Evolutionary conservation across 1,139 yeast species (phyloP), one percentile per base, ranked within the genome.

Genomic region (Kluyveromyces sp.): DNA sequence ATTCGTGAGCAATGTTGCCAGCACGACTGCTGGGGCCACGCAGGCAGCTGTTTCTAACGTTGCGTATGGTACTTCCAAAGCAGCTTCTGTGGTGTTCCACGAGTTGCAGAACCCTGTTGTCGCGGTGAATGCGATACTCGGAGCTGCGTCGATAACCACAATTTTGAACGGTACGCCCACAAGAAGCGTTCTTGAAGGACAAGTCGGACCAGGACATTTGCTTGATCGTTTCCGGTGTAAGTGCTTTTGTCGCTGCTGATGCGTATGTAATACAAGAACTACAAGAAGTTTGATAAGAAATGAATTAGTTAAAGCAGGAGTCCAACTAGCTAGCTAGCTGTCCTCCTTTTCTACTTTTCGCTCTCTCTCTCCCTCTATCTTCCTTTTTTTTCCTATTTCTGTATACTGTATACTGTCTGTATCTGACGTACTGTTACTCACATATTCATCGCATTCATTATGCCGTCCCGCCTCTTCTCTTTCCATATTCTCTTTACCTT

Each of bases 41-140:
- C 39, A 43, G 32, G 46, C 50, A 7, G 38, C 43, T 25, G 50
- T 48, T 25, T 43, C 50, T 25, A 46, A 44, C 32, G 46, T 45
- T 37, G 47, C 46, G 31, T 27, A 46, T 15, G 34, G 34, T 30
- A 48, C 56, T 38, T 52, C 48, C 37, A 26, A 47, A 10, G 40
- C 50, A 25, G 54, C 52, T 21, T 37, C 39, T 33, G 48, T 45
- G 37, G 53, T 53, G 7, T 37, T 45, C 7, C 32, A 43, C n/a
- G 81, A 78, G 60, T 68, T 80, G 53, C 72, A 78, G 59, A 79
- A 81, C 67, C 87, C 87, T 1, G 83, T 77, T 15, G 83, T 81
- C 44, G 66, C 77, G 26, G 64, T 76, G 35, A 84, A 80, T 63
- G 63, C 73, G 2, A 67, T 77, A 38, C 72, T 78, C 42, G 74